phyloP scores from a whole-genome alignment of 768 basidiomycete species.

The Russula lepida region DNA sequence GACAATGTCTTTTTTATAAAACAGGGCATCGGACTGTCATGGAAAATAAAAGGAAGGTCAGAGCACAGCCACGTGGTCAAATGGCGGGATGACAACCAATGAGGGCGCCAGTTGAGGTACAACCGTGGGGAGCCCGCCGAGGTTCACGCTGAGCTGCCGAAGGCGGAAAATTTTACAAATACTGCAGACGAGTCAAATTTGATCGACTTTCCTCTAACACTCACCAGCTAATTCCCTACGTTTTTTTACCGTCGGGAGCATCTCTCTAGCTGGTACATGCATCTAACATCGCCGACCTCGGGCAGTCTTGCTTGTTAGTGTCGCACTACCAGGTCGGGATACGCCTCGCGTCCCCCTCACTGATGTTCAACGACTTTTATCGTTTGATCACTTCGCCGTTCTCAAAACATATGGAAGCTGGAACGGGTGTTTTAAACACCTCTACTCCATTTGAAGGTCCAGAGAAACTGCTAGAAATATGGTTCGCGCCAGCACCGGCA shows the following conservation, averaged over 20 bases:
- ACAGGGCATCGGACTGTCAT: background rate
- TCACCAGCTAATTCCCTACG: background rate
- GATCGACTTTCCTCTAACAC: background rate
- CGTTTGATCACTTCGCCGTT: background rate
- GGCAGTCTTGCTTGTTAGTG: conserved; percentile 10
- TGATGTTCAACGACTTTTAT: background rate
- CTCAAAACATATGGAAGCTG: conserved; percentile 3
- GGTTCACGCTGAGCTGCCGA: background rate
- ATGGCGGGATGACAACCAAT: background rate
- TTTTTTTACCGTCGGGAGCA: background rate
- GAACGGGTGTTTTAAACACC: background rate
- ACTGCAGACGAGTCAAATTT: background rate
- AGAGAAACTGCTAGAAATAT: conserved; percentile 93
- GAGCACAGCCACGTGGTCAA: background rate
- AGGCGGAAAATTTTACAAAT: background rate
- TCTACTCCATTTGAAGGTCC: conserved; percentile 77
- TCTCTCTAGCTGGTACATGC: conserved; percentile 16
- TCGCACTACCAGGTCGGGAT: background rate
- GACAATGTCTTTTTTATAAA: background rate
- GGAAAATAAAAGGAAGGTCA: background rate
- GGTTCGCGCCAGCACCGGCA: conserved; percentile 81
- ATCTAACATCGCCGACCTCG: conserved; percentile 2
- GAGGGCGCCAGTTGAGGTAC: background rate
- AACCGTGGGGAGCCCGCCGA: background rate
- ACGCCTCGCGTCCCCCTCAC: background rate